Base-by-base conservation (phyloP, 306 rosid species). In the Cajanus cajan region DNA sequence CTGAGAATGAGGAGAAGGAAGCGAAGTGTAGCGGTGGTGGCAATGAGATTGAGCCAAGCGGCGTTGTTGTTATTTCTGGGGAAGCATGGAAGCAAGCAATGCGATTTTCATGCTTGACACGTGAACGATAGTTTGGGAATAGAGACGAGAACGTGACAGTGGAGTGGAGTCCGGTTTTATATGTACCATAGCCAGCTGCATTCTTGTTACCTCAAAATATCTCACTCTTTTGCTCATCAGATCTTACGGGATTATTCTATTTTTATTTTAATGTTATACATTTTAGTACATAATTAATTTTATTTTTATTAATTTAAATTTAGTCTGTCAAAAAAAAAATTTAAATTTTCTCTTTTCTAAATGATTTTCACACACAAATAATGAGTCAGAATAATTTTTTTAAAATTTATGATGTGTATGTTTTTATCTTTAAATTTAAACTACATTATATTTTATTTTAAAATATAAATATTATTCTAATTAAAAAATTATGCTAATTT, bases 51-150 rank as follows among this genome's bases (percentile, higher is more conserved):
- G 15, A 39, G 31, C 31, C 31, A 28, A 28, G 68, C 61, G 41
- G 16, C 9, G 18, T 36, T 54, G 11, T 22, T 40, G n/a, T 14
- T 43, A 8, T 63, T 62, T 61, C 14, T 37, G 25, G 65, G 75
- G 71, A 16, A 16, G 70, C 40, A 25, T 22, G 19, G 73, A 74
- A 77, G 48, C 36, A 11, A 28, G 80, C 40, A 50, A 2, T 51
- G 82, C 66, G 66, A 43, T 15, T 2, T 41, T 74, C 71, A 74
- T 62, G 79, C 4, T 33, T 40, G 79, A 68, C 82, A 68, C 87
- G 84, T 84, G 87, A 61, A 33, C 19, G 43, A 25, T 5, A 7
- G 50, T 9, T 54, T 5, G 54, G 52, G 78, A 55, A 54, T 4
- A 4, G 66, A 72, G 66, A 54, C 9, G 44, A 25, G 71, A 64